A percentile compares a stretch with the other conserved stretches of the same genome.
These are phyloP conservation scores for Anastatica hierochuntica DNA, from an alignment of 345 rosid genomes.

Conservation along the genomic window DNA sequence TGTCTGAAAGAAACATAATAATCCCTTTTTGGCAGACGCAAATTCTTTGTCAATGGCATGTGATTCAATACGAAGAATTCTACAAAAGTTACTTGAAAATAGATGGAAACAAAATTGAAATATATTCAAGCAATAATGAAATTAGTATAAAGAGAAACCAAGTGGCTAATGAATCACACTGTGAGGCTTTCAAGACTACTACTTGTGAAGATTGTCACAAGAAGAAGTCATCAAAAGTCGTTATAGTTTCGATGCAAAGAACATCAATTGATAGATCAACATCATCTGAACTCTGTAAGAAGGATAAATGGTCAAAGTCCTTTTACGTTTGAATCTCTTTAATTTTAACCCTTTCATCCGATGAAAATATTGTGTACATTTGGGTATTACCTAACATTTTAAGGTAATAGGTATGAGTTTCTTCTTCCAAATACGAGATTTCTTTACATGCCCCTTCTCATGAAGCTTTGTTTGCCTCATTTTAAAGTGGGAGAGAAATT, in stretches of 20 bases:
- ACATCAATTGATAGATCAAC: conserved; percentile 42
- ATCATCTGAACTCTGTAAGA: conserved; percentile 41
- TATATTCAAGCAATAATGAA: conserved; percentile 27
- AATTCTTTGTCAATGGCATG: conserved; percentile 36
- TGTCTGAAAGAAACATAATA: neutral
- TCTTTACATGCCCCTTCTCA: too few species aligned
- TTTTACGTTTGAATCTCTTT: too few species aligned
- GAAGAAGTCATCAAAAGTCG: conserved; percentile 49
- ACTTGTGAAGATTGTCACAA: conserved; percentile 30
- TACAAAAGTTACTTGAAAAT: too few species aligned
- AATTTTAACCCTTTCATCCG: too few species aligned
- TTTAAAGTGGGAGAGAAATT: too few species aligned
- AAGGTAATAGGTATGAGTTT: too few species aligned
- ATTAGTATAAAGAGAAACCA: too few species aligned
- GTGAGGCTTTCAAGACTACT: conserved; percentile 24
- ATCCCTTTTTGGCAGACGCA: conserved; percentile 33
- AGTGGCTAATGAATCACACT: conserved; percentile 34
- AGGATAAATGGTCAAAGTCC: too few species aligned
- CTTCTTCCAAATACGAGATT: too few species aligned
- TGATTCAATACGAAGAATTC: conserved; percentile 50
- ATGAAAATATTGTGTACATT: too few species aligned
- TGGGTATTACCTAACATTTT: too few species aligned
- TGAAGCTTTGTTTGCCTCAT: too few species aligned
- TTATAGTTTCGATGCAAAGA: conserved; percentile 49
- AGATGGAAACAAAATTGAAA: conserved; percentile 35